A percentile compares a stretch with the other conserved stretches of the same genome.
Conservation (phyloP, 495 filamentous ascomycete species). For the Penicillium paxilli region DNA sequence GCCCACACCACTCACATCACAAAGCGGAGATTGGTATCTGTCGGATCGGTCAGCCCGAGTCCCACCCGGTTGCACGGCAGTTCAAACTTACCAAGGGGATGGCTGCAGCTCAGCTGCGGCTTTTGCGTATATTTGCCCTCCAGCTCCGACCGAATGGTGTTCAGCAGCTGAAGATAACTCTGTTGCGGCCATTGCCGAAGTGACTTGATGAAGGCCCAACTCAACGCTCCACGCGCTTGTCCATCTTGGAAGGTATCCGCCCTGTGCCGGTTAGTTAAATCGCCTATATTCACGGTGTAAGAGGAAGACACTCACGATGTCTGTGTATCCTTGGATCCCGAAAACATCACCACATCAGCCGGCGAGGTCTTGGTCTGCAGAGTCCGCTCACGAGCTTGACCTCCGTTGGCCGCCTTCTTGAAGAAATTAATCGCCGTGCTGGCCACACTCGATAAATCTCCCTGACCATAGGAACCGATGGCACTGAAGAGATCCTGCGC, state of each 20-base stretch:
- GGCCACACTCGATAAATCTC: conserved; percentile 80
- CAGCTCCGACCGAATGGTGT: conserved; percentile 90
- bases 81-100: conserved; percentile 78
- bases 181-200: conserved; percentile 94
- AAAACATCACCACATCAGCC: conserved; percentile 97
- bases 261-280: conserved; percentile 12
- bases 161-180: conserved; percentile 92
- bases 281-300: no score
- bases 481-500: conserved; percentile 87
- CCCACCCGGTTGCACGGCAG: conserved; percentile 6
- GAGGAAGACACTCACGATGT: conserved; percentile 55
- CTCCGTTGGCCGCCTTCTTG: conserved; percentile 85
- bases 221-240: conserved; percentile 94
- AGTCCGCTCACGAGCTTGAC: conserved; percentile 73
- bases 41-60: conserved; percentile 17
- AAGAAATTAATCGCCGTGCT: conserved; percentile 81
- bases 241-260: conserved; percentile 56
- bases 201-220: conserved; percentile 91
- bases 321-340: conserved; percentile 93
- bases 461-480: conserved; percentile 81
- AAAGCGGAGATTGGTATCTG: conserved; percentile 45
- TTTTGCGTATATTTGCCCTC: conserved; percentile 92
- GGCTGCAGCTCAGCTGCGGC: conserved; percentile 95
- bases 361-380: conserved; percentile 88
- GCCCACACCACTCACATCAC: conserved; percentile 47